Conservation (phyloP, 1,139 yeast species). For the Debaryomyces nepalensis region DNA sequence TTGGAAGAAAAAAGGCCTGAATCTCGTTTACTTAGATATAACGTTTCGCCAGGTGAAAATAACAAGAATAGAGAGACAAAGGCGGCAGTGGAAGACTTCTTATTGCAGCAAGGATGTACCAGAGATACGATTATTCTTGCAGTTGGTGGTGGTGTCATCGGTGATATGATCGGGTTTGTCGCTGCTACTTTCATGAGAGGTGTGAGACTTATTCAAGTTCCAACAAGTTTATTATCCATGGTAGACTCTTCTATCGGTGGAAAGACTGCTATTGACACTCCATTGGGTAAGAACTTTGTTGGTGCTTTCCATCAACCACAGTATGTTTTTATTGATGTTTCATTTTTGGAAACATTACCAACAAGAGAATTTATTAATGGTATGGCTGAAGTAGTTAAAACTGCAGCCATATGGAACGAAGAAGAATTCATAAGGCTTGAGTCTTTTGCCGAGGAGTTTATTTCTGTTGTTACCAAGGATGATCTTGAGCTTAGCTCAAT, state of each 20-base stretch:
- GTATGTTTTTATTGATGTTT: slow-evolving; percentile 85
- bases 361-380: slow-evolving; percentile 96
- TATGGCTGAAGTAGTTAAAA: slow-evolving; percentile 97
- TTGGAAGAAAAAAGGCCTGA: slow-evolving; percentile 39
- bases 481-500: slow-evolving; percentile 65
- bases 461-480: slow-evolving; percentile 55
- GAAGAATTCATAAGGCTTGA: slow-evolving; percentile 85
- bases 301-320: slow-evolving; percentile 99
- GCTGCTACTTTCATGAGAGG: slow-evolving; percentile 99
- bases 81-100: slow-evolving; percentile 90
- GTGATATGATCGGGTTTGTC: slow-evolving; percentile 98
- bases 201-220: slow-evolving; percentile 90
- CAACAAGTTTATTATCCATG: slow-evolving; percentile 94
- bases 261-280: slow-evolving; percentile 98
- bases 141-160: slow-evolving; percentile 98
- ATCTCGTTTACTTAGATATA: slow-evolving; percentile 72
- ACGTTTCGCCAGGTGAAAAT: slow-evolving; percentile 92
- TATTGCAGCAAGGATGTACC: slow-evolving; percentile 87
- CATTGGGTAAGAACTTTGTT: slow-evolving; percentile 90
- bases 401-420: slow-evolving; percentile 98
- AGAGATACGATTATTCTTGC: slow-evolving; percentile 95
- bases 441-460: slow-evolving; percentile 67
- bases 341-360: slow-evolving; percentile 87
- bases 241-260: slow-evolving; percentile 99
- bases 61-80: slow-evolving; percentile 88